Evolutionary conservation across 345 rosid genomes (phyloP), one percentile per base, ranked within the genome.

Genomic region (Aethionema arabicum): DNA sequence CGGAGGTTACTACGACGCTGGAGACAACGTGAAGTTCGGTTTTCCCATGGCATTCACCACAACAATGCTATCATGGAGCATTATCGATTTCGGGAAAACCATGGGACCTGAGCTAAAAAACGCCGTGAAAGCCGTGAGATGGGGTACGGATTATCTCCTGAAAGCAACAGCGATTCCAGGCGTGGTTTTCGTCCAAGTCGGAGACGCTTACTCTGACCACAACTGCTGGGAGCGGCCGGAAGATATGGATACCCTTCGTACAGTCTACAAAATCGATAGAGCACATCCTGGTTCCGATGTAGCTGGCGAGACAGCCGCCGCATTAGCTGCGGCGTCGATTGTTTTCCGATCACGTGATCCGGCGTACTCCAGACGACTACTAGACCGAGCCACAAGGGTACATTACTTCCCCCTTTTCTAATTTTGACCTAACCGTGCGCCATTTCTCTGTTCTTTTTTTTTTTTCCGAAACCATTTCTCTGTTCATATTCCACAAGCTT

Each of bases 1-100:
- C 0, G 99, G 99, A 0, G 99, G 99, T 3, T 92, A 89, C 77
- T 92, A 92, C 76, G 98, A 92, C 72, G 97, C 98, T 3, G 98
- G 98, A 57, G 98, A 92, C 72, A 92, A 92, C 43, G 69, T 92
- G 8, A 92, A 89, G 78, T 92, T 92, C 53, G 99, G 99, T 0
- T 86, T 93, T 48, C 99, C 99, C 5, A 90, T 93, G 97, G 96
- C 99, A 11, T 93, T 90, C 72, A 89, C 97, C 8, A 79, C 95
- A 40, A 89, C 97, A 29, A 62, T 93, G 85, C 73, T 93, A 33
- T 66, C 99, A 1, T 93, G 99, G 97, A 93, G 97, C 67, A 73
- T 90, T 10, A 85, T 93, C 36, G 99, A 93, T 61, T 93, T 93
- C 72, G 97, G 96, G 3, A 78, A 42, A 63, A 83, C 75, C 16